phyloP scores from a whole-genome alignment of 2,329 filamentous ascomycete species.

The Exophiala viscosa region DNA sequence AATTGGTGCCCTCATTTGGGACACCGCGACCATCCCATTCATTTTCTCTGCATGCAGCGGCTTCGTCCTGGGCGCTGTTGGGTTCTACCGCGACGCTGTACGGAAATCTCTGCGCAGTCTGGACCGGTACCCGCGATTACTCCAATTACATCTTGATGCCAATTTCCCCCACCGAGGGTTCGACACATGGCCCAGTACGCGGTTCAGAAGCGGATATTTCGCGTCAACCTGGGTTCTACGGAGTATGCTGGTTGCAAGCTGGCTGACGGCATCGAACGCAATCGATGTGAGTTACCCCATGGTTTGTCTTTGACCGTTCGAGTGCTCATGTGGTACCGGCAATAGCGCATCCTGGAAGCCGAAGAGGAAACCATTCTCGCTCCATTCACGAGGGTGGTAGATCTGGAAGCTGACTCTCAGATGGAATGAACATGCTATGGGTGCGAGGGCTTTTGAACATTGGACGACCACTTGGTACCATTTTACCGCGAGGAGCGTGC shows the following conservation, averaged over 20 bases:
- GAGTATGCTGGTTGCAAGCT: constrained; percentile 26
- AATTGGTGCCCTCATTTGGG: constrained; percentile 18
- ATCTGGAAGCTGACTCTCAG: neutral
- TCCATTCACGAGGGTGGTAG: constrained; percentile 3
- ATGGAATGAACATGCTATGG: neutral
- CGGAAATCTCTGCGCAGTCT: constrained; percentile 20
- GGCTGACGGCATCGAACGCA: constrained; percentile 23
- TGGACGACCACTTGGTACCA: too few species aligned
- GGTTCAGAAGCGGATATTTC: constrained; percentile 17
- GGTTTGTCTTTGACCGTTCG: neutral
- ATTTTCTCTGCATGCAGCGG: constrained; percentile 19
- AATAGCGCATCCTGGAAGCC: constrained; percentile 17
- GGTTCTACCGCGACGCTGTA: constrained; percentile 25
- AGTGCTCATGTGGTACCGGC: neutral
- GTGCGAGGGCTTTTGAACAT: too few species aligned
- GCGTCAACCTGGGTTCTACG: constrained; percentile 19
- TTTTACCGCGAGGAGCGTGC: too few species aligned
- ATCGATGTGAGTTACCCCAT: constrained; percentile 20
- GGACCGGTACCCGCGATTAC: constrained; percentile 22
- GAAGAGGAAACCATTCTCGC: constrained; percentile 21
- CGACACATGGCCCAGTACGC: constrained; percentile 12
- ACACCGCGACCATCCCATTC: constrained; percentile 25
- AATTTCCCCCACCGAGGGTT: constrained; percentile 26
- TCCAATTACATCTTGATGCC: constrained; percentile 25
- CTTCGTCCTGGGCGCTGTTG: constrained; percentile 21